Evolutionary conservation across 208 protist genomes (phyloP).

Genomic region (Leptomonas seymouri): DNA sequence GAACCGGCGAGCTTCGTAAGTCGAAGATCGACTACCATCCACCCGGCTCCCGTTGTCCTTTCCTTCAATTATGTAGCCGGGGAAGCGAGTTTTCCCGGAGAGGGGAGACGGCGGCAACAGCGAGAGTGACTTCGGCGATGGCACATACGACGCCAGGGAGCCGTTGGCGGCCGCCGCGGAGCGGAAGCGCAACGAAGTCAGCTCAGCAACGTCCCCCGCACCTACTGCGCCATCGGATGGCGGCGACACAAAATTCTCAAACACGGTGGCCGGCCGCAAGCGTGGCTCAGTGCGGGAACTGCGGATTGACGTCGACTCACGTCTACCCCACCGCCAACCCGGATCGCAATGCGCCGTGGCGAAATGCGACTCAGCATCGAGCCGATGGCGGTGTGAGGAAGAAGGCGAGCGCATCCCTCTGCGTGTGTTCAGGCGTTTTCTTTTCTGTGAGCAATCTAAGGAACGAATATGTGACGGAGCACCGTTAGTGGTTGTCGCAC

Average conservation of each 20-base stretch:
- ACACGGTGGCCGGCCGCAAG: not conserved
- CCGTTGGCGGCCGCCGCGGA: conserved; percentile 16
- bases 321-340: conserved; percentile 8
- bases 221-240: not conserved
- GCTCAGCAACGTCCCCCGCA: not conserved
- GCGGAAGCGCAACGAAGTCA: conserved; percentile 2
- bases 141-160: not conserved
- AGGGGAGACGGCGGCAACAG: not conserved
- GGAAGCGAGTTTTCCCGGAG: not conserved
- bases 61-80: not conserved
- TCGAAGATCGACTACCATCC: not conserved
- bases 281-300: not conserved
- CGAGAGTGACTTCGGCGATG: not conserved
- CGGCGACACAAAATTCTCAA: not conserved
- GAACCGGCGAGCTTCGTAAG: not conserved
- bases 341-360: not conserved
- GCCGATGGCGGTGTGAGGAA: not conserved
- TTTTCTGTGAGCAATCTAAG: too few relatives aligned
- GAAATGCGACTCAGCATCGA: not conserved
- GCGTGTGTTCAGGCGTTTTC: not conserved
- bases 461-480: too few relatives aligned
- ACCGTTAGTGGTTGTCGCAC: too few relatives aligned
- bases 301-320: not conserved
- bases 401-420: conserved; percentile 15
- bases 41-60: not conserved